Evolutionary conservation across 179 eudicot genomes (phyloP).

Genomic region (Heliamphora ciliata): DNA sequence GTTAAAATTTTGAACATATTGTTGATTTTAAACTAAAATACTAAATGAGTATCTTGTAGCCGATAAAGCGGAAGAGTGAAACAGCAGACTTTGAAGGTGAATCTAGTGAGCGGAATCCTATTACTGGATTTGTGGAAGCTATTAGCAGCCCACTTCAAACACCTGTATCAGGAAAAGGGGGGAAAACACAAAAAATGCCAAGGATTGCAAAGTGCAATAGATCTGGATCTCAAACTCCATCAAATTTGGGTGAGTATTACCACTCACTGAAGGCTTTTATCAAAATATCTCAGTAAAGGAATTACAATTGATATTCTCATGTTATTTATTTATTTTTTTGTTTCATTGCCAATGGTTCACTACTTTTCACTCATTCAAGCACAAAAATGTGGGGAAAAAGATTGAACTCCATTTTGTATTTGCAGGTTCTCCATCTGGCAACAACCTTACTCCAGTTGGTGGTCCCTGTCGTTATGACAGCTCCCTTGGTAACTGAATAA

Average conservation of each 20-base stretch:
- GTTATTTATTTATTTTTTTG: neutral
- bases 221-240: constrained; percentile 50
- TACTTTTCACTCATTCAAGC: constrained; percentile 7
- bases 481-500: constrained; percentile 64
- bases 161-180: constrained; percentile 53
- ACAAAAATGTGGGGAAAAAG: neutral
- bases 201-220: constrained; percentile 43
- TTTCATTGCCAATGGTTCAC: neutral
- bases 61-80: constrained; percentile 65
- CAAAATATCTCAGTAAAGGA: neutral
- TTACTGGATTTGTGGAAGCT: constrained; percentile 33
- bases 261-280: neutral
- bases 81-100: constrained; percentile 41
- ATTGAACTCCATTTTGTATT: constrained; percentile 8
- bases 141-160: constrained; percentile 55
- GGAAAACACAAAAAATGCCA: constrained; percentile 54
- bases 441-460: constrained; percentile 68
- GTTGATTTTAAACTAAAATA: constrained; percentile 2
- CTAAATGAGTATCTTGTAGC: constrained; percentile 31
- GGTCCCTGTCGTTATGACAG: constrained; percentile 93
- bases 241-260: constrained; percentile 50
- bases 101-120: constrained; percentile 38
- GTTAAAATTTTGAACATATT: neutral
- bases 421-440: constrained; percentile 83
- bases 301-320: neutral